phyloP scores from a whole-genome alignment of 176 grass and related monocot genomes.

The Pontederia crassipes region DNA sequence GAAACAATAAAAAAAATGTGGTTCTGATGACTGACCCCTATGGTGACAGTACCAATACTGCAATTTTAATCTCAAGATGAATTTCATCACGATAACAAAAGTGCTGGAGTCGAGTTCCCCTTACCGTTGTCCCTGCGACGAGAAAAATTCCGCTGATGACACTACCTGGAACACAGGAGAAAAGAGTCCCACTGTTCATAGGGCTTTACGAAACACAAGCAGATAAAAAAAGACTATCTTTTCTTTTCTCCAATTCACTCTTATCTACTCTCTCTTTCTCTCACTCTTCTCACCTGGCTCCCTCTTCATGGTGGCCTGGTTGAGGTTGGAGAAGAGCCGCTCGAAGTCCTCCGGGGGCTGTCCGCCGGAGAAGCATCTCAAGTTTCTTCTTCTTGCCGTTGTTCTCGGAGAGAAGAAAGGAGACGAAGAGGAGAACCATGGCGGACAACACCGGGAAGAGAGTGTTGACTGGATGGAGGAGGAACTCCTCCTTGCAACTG shows the following conservation, averaged over 20 bases:
- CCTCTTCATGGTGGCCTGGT: slow-evolving; percentile 77
- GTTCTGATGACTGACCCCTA: too few species aligned
- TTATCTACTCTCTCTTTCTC: too few species aligned
- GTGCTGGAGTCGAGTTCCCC: not conserved
- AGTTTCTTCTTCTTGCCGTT: not conserved
- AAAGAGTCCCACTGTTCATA: not conserved
- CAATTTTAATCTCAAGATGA: slow-evolving; percentile 8
- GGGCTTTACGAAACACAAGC: not conserved
- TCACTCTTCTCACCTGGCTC: slow-evolving; percentile 40
- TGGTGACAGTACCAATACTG: not conserved
- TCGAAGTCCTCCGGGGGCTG: slow-evolving; percentile 34
- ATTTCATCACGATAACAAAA: not conserved
- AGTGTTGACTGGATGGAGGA: too few species aligned
- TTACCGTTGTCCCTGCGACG: slow-evolving; percentile 83
- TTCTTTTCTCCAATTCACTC: not conserved
- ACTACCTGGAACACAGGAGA: slow-evolving; percentile 53
- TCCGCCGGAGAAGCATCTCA: slow-evolving; percentile 33
- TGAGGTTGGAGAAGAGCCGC: slow-evolving; percentile 90
- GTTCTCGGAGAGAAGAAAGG: not conserved
- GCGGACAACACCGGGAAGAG: too few species aligned
- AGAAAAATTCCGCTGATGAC: slow-evolving; percentile 55
- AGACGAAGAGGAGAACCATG: not conserved
- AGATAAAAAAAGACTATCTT: not conserved
- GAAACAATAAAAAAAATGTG: too few species aligned
- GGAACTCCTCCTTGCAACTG: not conserved